Evolutionary conservation across 352 stramenopile genomes (phyloP), one percentile per base, ranked within the genome.

Genomic region (Peronospora tabacina): DNA sequence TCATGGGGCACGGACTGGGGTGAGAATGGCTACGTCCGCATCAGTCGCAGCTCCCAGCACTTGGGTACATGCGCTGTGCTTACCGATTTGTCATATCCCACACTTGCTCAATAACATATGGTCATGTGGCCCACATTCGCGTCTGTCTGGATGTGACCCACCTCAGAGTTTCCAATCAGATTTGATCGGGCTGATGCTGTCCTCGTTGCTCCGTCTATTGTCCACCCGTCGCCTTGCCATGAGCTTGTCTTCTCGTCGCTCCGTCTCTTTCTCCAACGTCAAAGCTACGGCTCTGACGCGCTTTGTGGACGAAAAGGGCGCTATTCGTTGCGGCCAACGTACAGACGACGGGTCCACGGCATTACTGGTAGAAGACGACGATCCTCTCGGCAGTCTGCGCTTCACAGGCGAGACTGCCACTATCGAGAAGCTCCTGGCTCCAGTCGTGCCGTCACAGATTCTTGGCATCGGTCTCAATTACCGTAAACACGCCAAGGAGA

Each of bases 1-100:
- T 97, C 95, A 33, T 99, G 96, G 96, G 96, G 96, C 16, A 66
- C 73, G 0, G 70, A 65, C n/a, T 98, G 95, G 95, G 96, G 95
- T 58, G 84, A 97, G 40, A 60, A 81, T 24, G 95, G 95, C 39
- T 98, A 96, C 75, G 91, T 98, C 34, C 84, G 83, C 24, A 65
- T 99, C 9, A 72, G 76, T 17, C 92, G 49, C 82, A 95, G 70
- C 67, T 75, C 55, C 3, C 71, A 63, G 11, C 52, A 38, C 45
- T 73, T 74, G 62, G 67, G 84, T 62, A 66, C 72, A 11, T 83
- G 64, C 43, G 55, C 41, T 62, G 74, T 82, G 62, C 58, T 72
- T 55, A 67, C 49, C 22, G 71, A 85, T 42, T 82, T 82, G 66
- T 69, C 57, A 5, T 68, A 72, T 40, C 60, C 67, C n/a, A 53